Evolutionary conservation across 2,329 filamentous ascomycete genomes (phyloP).

Genomic region (Apiospora rasikravindrae): DNA sequence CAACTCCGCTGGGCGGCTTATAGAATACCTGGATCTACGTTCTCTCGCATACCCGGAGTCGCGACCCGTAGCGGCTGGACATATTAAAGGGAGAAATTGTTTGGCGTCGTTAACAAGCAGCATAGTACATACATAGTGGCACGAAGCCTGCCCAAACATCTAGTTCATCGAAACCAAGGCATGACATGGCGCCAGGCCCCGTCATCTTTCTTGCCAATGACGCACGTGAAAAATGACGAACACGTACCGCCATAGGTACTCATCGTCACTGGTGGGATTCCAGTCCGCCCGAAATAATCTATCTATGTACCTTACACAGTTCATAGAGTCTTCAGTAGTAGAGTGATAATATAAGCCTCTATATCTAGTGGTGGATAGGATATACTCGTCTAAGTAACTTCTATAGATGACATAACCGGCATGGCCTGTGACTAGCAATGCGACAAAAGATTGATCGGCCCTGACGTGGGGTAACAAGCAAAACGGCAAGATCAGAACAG

Average conservation of each 20-base stretch:
- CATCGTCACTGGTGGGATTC: not conserved
- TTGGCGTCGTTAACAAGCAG: slow-evolving; percentile 1
- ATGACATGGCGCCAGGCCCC: not conserved
- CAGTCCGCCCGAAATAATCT: not conserved
- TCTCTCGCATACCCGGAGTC: not conserved
- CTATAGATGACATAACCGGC: slow-evolving; percentile 15
- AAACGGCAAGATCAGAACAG: not conserved
- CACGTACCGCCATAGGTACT: not conserved
- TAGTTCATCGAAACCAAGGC: not conserved
- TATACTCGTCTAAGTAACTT: not conserved
- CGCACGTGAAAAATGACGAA: not conserved
- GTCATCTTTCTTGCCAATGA: not conserved
- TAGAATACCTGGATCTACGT: slow-evolving; percentile 4
- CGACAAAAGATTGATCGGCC: not conserved
- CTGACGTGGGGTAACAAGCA: not conserved
- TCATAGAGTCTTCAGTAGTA: too few relatives aligned
- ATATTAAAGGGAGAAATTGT: not conserved
- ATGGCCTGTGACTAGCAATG: not conserved
- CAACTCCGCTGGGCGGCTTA: not conserved
- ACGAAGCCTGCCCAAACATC: not conserved
- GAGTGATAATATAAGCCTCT: not conserved
- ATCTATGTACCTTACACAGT: too few relatives aligned
- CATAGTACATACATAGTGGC: not conserved
- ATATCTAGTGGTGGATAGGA: not conserved
- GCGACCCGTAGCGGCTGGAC: not conserved